Evolutionary conservation across 2,329 filamentous ascomycete species (phyloP).

Genomic region (Botryosphaeria dothidea): DNA sequence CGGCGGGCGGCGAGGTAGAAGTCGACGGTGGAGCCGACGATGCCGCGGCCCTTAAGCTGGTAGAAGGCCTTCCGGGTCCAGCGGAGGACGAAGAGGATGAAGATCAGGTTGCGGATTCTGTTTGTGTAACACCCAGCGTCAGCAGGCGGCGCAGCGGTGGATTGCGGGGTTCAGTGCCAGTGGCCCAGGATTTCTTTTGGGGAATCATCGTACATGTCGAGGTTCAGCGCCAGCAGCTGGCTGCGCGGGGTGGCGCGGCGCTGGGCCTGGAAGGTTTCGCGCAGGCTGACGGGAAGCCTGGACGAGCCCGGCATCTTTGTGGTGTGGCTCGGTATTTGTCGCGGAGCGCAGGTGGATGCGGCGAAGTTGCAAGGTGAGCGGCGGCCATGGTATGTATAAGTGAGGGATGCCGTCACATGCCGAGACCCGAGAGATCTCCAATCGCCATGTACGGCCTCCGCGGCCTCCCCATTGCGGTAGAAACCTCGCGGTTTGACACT

Average conservation of each 20-base stretch:
- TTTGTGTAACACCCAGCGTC: not conserved
- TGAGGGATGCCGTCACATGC: slow-evolving; percentile 13
- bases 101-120: slow-evolving; percentile 15
- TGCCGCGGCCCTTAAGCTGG: slow-evolving; percentile 84
- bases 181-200: not conserved
- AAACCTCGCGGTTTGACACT: not conserved
- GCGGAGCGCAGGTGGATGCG: not conserved
- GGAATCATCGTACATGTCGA: slow-evolving; percentile 62
- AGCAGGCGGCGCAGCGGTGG: not conserved
- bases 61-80: slow-evolving; percentile 78
- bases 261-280: slow-evolving; percentile 62
- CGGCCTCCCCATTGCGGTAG: not conserved
- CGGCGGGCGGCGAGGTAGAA: slow-evolving; percentile 72
- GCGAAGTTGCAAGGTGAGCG: not conserved
- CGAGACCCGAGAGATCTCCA: slow-evolving; percentile 7
- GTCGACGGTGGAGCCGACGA: slow-evolving; percentile 75
- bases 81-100: slow-evolving; percentile 83
- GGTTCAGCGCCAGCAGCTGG: slow-evolving; percentile 61
- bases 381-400: slow-evolving; percentile 3
- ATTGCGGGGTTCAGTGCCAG: not conserved
- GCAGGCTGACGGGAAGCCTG: slow-evolving; percentile 69
- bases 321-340: not conserved
- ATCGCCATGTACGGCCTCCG: not conserved
- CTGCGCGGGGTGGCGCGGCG: slow-evolving; percentile 59
- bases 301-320: slow-evolving; percentile 58